Conservation (phyloP, 1,284 basidiomycete species). For the Sporisorium exsertum region DNA sequence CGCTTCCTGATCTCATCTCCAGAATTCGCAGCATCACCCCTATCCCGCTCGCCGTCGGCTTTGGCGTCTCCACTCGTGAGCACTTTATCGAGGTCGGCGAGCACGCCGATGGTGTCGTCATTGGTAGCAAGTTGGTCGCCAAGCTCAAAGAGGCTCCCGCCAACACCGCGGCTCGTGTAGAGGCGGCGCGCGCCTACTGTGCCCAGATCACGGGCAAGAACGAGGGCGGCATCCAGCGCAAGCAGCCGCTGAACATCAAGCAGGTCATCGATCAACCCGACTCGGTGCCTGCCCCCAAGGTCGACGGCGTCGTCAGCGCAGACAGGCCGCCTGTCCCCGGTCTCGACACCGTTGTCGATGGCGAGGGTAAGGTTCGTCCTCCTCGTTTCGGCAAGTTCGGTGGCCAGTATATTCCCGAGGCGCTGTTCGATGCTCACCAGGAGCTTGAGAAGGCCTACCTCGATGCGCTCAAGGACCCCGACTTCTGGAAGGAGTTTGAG, state of each 20-base stretch:
- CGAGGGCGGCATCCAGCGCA: slow-evolving; percentile 60
- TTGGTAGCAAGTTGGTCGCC: slow-evolving; percentile 86
- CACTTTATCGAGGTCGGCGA: slow-evolving; percentile 89
- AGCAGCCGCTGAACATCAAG: slow-evolving; percentile 57
- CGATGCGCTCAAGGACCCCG: slow-evolving; percentile 84
- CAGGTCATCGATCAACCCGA: slow-evolving; percentile 52
- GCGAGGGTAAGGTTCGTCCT: slow-evolving; percentile 71
- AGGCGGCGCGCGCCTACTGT: slow-evolving; percentile 73
- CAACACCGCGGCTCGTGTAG: slow-evolving; percentile 69
- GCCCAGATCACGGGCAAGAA: slow-evolving; percentile 75
- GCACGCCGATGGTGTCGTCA: slow-evolving; percentile 88
- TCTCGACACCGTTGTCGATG: slow-evolving; percentile 56
- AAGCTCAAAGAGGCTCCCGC: slow-evolving; percentile 77
- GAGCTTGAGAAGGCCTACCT: slow-evolving; percentile 94
- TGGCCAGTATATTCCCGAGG: slow-evolving; percentile 96
- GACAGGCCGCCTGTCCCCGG: slow-evolving; percentile 54
- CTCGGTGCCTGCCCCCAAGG: slow-evolving; percentile 57
- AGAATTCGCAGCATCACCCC: slow-evolving; percentile 72
- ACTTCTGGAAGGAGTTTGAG: slow-evolving; percentile 92
- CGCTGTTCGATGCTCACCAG: slow-evolving; percentile 86
- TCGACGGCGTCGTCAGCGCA: slow-evolving; percentile 57
- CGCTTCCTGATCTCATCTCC: slow-evolving; percentile 66
- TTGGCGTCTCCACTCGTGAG: slow-evolving; percentile 90
- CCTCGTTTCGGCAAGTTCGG: slow-evolving; percentile 93
- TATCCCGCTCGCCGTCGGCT: slow-evolving; percentile 92